Base-by-base conservation (phyloP, 2,329 filamentous ascomycete species). In the Sphaerulina populicola region DNA sequence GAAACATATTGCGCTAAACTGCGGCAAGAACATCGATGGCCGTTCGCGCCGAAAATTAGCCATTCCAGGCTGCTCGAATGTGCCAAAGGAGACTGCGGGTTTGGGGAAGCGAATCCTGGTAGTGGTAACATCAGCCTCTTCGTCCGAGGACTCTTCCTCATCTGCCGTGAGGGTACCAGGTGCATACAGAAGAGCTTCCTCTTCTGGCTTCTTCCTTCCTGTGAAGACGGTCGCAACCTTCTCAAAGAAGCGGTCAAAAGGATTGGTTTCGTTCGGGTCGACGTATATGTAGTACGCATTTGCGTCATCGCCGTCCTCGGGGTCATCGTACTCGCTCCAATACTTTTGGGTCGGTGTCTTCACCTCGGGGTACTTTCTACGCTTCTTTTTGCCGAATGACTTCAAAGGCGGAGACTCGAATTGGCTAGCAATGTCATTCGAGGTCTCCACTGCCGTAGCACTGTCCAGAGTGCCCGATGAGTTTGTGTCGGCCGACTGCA, bases 311-410 rank as follows among this genome's bases (percentile, higher is more conserved):
- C 70, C 71, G 49, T 89, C 85, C 64, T 87, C 88, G 7, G 85
- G 86, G 64, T 90, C 72, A 59, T 94, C 88, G 66, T 91, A 93
- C 66, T 94, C 88, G 67, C 87, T 91, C 87, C 88, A 94, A 64
- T 91, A 93, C 53, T 60, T 69, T 61, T 45, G 66, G 65, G 48
- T 49, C 15, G 41, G 23, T 31, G 52, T 18, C 21, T 47, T 41
- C 3, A 53, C 54, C 36, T 64, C 60, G 2, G 63, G 58, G 43
- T 64, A 67, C 5, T 63, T 54, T 31, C 63, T 67, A 44, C 66
- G 63, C 30, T 64, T 61, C 61, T 73, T 74, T 61, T 73, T 74
- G 15, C 68, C 64, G 54, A 72, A 74, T 5, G 70, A 68, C 35
- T 66, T 67, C 6, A 73, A 59, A 4, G 69, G 64, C 6, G 71